Percentiles rank a stretch among this genome's conserved stretches.
Evolutionary conservation across 176 grass and related monocot species (phyloP).

Genomic region (Phyllostachys edulis): DNA sequence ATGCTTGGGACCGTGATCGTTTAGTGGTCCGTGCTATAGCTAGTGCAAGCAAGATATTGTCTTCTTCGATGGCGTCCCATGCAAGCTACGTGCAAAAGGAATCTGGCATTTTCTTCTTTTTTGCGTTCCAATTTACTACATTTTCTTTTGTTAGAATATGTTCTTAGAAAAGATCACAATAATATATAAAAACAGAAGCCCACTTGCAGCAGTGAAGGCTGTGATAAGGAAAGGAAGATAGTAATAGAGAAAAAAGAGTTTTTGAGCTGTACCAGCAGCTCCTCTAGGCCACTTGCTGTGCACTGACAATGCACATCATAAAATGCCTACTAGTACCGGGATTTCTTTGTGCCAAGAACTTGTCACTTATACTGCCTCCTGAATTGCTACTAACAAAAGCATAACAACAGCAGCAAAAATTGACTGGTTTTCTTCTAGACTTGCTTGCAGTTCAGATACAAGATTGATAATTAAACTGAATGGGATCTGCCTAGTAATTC

Average conservation of each 20-base stretch:
- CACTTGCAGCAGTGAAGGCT: slow-evolving; percentile 24
- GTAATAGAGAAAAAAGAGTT: background rate
- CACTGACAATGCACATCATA: slow-evolving; percentile 4
- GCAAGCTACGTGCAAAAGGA: background rate
- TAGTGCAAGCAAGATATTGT: slow-evolving; percentile 5
- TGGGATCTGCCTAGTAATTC: background rate
- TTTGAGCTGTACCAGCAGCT: slow-evolving; percentile 7
- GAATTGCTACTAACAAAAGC: background rate
- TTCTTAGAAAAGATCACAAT: slow-evolving; percentile 6
- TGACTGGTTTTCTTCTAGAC: background rate
- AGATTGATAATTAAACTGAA: background rate
- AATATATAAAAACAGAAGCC: background rate
- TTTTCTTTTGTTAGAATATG: slow-evolving; percentile 20
- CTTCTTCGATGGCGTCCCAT: background rate
- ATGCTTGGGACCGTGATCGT: slow-evolving; percentile 23
- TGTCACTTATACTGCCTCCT: background rate
- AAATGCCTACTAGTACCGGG: background rate
- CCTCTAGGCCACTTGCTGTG: slow-evolving; percentile 15
- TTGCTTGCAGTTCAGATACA: background rate
- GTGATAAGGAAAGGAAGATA: background rate
- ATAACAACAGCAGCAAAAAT: background rate
- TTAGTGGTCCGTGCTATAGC: slow-evolving; percentile 19
- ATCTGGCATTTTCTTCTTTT: background rate
- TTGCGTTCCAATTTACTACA: background rate
- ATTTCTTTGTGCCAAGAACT: background rate